A percentile compares a stretch with the other conserved stretches of the same genome.
Evolutionary conservation across 495 filamentous ascomycete genomes (phyloP).

Genomic region (Corynascus novoguineensis): DNA sequence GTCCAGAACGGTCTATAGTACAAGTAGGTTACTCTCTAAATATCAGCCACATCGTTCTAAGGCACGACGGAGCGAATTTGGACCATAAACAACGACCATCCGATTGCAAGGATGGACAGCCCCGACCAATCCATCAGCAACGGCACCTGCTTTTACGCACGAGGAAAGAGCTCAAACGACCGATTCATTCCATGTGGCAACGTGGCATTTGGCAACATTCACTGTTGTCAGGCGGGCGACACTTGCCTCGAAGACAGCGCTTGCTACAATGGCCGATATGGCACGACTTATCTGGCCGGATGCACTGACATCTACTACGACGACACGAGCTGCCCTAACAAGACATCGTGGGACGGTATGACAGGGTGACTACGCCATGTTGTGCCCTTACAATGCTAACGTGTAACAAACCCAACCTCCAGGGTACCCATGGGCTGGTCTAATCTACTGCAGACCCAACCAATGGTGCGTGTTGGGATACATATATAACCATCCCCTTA

Average conservation of each 20-base stretch:
- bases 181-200: constrained; percentile 38
- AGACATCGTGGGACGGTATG: constrained; percentile 13
- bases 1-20: too few relatives aligned
- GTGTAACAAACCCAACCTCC: background rate
- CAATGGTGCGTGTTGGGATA: constrained; percentile 19
- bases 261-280: constrained; percentile 23
- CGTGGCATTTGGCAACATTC: constrained; percentile 23
- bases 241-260: constrained; percentile 27
- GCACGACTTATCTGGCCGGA: constrained; percentile 32
- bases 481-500: constrained; percentile 10
- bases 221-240: constrained; percentile 37
- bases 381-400: background rate
- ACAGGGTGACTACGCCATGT: background rate
- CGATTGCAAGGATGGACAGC: constrained; percentile 1
- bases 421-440: constrained; percentile 21
- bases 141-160: constrained; percentile 33
- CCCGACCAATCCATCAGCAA: constrained; percentile 28
- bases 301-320: constrained; percentile 27
- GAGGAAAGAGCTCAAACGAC: background rate
- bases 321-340: constrained; percentile 19
- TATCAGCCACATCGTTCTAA: too few relatives aligned
- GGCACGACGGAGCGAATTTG: too few relatives aligned
- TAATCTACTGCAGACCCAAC: constrained; percentile 25
- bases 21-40: too few relatives aligned
- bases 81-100: too few relatives aligned